Conservation (phyloP, 2,329 filamentous ascomycete species). For the Sclerotinia glacialis region DNA sequence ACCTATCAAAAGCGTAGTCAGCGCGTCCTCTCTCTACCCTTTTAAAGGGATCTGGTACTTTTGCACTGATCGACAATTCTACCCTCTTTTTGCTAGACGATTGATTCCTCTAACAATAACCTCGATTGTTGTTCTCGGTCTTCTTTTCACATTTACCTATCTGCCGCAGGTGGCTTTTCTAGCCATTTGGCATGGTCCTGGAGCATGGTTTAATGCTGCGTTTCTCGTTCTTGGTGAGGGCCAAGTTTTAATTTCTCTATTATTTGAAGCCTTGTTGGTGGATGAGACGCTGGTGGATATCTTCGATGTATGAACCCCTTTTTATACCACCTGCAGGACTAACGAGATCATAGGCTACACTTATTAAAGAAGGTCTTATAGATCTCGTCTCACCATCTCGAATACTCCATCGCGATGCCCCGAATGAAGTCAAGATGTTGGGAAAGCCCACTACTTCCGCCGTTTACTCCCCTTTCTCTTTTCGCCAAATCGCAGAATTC, state of each 20-base stretch:
- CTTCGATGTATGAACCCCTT: constrained; percentile 62
- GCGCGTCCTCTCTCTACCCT: constrained; percentile 48
- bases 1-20: constrained; percentile 34
- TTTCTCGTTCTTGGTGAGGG: constrained; percentile 82
- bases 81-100: constrained; percentile 73
- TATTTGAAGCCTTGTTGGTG: constrained; percentile 80
- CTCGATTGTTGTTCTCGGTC: constrained; percentile 76
- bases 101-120: constrained; percentile 79
- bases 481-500: constrained; percentile 87
- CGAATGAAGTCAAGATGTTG: constrained; percentile 73
- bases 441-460: constrained; percentile 76
- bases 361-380: constrained; percentile 70
- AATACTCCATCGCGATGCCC: constrained; percentile 63
- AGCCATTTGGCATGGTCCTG: constrained; percentile 80
- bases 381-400: constrained; percentile 67
- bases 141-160: constrained; percentile 86
- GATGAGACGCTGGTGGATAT: constrained; percentile 76
- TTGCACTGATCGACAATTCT: constrained; percentile 70
- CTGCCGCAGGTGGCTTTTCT: constrained; percentile 87
- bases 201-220: constrained; percentile 86
- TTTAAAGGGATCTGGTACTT: constrained; percentile 81
- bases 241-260: constrained; percentile 37
- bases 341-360: constrained; percentile 48
- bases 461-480: constrained; percentile 82
- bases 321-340: not conserved